Base-by-base conservation (phyloP, 768 basidiomycete species). In the Suillus paluster region DNA sequence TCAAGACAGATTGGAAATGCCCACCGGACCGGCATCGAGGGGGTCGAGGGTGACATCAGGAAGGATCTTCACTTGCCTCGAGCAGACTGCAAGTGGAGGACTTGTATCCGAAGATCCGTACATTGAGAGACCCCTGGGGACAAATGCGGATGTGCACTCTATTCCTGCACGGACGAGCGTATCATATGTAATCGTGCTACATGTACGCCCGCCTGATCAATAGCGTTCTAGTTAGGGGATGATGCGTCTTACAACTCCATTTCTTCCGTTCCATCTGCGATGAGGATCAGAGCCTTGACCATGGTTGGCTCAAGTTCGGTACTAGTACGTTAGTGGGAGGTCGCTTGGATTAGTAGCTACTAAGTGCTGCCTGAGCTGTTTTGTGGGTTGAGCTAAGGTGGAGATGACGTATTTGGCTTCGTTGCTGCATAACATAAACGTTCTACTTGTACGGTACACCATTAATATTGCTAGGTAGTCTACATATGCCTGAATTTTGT, bases 241-340 rank as follows among this genome's bases (percentile, higher is more conserved):
- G 59, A 25, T 38, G 8, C 25, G n/a, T 69, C 86, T 67, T 69
- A 91, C 92, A 93, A 94, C 75, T 93, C 92, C 87, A 92, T 93
- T 76, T 94, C 92, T 71, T 94, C 92, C 1, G 92, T 93, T 14
- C 92, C 92, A 70, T 93, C 83, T 19, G 92, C 89, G 30, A 94
- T 83, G 25, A 94, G 78, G 52, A 94, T 81, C 23, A 92, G 78
- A 7, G 89, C 92, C 36, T 68, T 75, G 23, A 57, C 54, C 59
- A 60, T 60, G 38, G n/a, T 33, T 21, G n/a, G 25, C 58, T 59
- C 14, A 23, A 36, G n/a, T 36, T 34, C 21, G 30, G 30, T 30
- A 30, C 30, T 30, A 30, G 30, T 30, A 30, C 6, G 3, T 30
- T 30, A 19, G 15, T 42, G 41, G 6, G 41, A 17, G 41, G 8